Evolutionary conservation across 768 basidiomycete genomes (phyloP).

Genomic region (Pleurotus cornucopiae): DNA sequence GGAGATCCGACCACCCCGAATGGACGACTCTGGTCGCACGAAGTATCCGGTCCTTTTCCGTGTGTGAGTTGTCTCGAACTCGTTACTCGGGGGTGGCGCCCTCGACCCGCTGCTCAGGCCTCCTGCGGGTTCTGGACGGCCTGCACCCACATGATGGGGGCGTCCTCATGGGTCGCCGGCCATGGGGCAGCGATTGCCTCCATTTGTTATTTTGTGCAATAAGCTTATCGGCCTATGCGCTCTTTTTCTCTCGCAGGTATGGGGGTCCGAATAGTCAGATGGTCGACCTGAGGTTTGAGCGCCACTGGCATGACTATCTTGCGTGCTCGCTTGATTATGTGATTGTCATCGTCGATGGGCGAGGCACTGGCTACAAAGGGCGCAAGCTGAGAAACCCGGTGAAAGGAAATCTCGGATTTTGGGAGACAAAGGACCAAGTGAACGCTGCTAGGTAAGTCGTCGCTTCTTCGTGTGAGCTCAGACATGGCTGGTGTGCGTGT

Average conservation of each 20-base stretch:
- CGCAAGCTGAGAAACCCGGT: constrained; percentile 81
- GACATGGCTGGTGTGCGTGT: neutral
- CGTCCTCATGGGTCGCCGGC: neutral
- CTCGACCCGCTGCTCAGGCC: no score
- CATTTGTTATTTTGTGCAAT: neutral
- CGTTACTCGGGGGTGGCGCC: no score
- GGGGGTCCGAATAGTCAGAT: constrained; percentile 87
- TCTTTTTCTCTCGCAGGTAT: constrained; percentile 47
- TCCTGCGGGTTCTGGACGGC: no score
- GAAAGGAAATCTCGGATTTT: constrained; percentile 84
- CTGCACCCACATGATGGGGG: neutral
- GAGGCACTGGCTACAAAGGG: constrained; percentile 92
- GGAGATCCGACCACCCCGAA: constrained; percentile 85
- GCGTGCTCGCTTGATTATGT: constrained; percentile 80
- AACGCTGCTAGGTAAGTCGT: constrained; percentile 72
- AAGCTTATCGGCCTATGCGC: constrained; percentile 6
- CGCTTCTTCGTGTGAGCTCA: constrained; percentile 9
- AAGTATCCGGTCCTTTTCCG: constrained; percentile 94
- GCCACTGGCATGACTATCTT: constrained; percentile 87
- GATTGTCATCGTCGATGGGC: constrained; percentile 84
- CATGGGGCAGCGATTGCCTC: neutral
- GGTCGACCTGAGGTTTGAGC: constrained; percentile 60
- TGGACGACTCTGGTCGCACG: constrained; percentile 93
- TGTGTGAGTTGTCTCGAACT: constrained; percentile 47
- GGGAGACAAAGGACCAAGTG: constrained; percentile 88